Evolutionary conservation across 2,329 filamentous ascomycete species (phyloP), one percentile per base, ranked within the genome.

Genomic region (Aureobasidium sp.): DNA sequence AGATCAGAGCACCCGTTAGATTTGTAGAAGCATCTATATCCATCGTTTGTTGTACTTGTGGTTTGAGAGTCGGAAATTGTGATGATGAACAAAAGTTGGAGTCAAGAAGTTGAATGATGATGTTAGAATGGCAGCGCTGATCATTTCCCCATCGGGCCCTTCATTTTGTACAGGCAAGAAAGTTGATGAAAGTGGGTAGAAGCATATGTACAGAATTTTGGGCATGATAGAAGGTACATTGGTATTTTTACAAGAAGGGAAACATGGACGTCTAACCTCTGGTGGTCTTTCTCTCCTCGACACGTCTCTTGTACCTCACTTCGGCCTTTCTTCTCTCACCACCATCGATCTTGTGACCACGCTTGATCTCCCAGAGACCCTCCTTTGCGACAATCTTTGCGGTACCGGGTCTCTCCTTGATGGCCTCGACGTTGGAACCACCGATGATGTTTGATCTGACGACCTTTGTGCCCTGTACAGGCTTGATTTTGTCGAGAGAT

Each of bases 261-360:
- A 39, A 48, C 11, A 41, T 42, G 30, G 27, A 37, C 15, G 37
- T 42, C n/a, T 55, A 72, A 65, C 69, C 68, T 59, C 78, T 79
- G 69, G 81, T 81, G 66, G 90, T 90, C 75, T 87, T 89, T 67
- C 90, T 86, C 78, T 92, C 89, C 39, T 86, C 86, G 57, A 89
- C 86, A 66, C 88, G 84, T 77, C 86, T 88, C 86, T 96, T 96
- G 69, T 92, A 91, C 69, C 90, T 83, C 58, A 97, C 86, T 78
- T 96, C 88, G 16, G 88, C 89, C 74, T 84, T 86, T 75, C 94
- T 85, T 74, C 94, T 86, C 81, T 99, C 94, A 81, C 94, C 94
- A 71, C 94, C 94, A 76, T 97, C 92, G 67, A 99, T 87, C 86
- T 97, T 97, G 70, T 86, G 85, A 32, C 94, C 93, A 69, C 87